Evolutionary conservation across 441 rosid species (phyloP).

Genomic region (Pelargonium myrrhifolium): DNA sequence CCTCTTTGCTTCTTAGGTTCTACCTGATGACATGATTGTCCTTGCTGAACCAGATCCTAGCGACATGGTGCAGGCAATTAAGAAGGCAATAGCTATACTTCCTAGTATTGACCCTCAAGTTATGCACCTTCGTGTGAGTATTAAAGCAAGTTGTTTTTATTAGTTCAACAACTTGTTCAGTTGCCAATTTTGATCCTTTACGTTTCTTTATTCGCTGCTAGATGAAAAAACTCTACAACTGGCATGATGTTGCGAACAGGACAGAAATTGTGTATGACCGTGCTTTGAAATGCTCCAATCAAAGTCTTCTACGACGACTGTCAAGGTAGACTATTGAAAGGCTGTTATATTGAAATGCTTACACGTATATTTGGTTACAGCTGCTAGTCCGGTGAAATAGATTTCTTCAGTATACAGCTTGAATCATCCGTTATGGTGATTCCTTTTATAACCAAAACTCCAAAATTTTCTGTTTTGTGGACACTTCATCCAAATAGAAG

Average conservation of each 20-base stretch:
- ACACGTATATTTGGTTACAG: not conserved
- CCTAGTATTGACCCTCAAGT: conserved; percentile 69
- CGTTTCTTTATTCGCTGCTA: conserved; percentile 20
- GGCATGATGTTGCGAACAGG: conserved; percentile 95
- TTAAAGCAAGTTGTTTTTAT: not conserved
- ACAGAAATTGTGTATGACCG: conserved; percentile 85
- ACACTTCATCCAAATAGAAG: not conserved
- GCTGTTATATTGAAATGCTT: not conserved
- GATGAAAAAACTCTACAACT: conserved; percentile 87
- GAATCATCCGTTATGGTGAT: not conserved
- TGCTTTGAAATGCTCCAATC: conserved; percentile 64
- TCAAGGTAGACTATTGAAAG: conserved; percentile 40
- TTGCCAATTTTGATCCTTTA: conserved; percentile 7
- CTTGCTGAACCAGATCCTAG: conserved; percentile 90
- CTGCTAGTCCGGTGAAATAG: not conserved
- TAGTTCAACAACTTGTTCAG: not conserved
- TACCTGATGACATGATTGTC: conserved; percentile 95
- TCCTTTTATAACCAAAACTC: not conserved
- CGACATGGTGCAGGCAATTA: conserved; percentile 83
- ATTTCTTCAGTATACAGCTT: not conserved
- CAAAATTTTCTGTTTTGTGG: not conserved
- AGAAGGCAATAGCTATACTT: conserved; percentile 70
- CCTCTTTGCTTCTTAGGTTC: conserved; percentile 29
- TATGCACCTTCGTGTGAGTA: conserved; percentile 82
- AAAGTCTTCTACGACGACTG: conserved; percentile 52